phyloP scores from a whole-genome alignment of 768 basidiomycete genomes.

The Mycena leptocephala region DNA sequence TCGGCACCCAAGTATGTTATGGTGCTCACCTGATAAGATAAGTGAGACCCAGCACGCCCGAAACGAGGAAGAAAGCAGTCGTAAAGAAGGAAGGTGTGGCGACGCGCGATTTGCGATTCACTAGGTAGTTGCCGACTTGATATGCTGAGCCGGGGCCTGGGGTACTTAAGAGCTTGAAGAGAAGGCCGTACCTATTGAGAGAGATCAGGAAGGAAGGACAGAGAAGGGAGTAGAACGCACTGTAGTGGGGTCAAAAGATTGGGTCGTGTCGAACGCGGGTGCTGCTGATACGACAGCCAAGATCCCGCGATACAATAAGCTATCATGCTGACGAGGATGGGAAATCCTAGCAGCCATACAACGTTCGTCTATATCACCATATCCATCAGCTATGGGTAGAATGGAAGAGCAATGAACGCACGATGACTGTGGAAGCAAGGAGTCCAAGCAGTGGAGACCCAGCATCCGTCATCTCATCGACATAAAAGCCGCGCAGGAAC shows the following conservation, averaged over 20 bases:
- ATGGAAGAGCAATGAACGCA: conserved; percentile 1
- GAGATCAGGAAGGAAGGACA: not conserved
- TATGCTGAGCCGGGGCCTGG: conserved; percentile 16
- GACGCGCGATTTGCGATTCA: conserved; percentile 9
- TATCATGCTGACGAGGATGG: conserved; percentile 28
- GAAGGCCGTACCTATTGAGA: conserved; percentile 23
- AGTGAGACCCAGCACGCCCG: not conserved
- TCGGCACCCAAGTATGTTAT: not conserved
- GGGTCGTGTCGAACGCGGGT: conserved; percentile 16
- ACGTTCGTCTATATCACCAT: conserved; percentile 14
- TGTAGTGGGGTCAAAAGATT: conserved; percentile 32
- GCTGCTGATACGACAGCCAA: conserved; percentile 33
- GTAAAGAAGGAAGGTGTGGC: conserved; percentile 27
- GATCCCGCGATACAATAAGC: conserved; percentile 31
- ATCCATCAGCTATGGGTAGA: not conserved
- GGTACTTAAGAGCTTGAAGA: conserved; percentile 30
- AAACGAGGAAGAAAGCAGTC: conserved; percentile 20
- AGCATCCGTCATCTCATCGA: conserved; percentile 16
- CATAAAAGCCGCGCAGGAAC: conserved; percentile 22
- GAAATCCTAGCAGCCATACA: conserved; percentile 22
- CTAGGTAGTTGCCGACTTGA: conserved; percentile 23
- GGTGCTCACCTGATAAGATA: conserved; percentile 28
- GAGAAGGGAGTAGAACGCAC: conserved; percentile 8
- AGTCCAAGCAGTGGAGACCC: conserved; percentile 23
- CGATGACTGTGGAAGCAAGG: conserved; percentile 23